Base-by-base conservation (phyloP, 1,139 yeast genomes). In the Magnusiomyces suaveolens region DNA sequence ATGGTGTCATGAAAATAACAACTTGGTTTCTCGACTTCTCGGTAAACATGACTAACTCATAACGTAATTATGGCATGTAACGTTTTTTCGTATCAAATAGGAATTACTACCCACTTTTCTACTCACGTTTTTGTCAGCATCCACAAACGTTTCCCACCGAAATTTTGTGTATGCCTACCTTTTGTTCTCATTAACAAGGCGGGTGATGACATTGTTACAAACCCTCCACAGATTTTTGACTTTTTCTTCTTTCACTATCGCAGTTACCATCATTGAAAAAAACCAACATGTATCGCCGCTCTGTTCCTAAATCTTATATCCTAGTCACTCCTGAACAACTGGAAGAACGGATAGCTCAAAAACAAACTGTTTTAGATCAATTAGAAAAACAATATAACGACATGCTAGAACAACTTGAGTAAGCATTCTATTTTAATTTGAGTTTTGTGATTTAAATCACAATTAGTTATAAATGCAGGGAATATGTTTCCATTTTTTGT, bases 271-370 rank as follows among this genome's bases (percentile, higher is more conserved):
- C 36, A 32, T 14, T 14, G 12, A 32, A 32, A 32, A 8, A 8
- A 8, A 8, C 36, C 41, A 38, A 12, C 18, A 41, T 41, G 44
- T 41, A 41, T 21, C 44, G 44, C 6, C 44, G 44, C 16, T 21
- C 44, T 18, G 10, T 20, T 6, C 44, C 44, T 6, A 41, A 41
- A 41, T 21, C 23, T 24, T 21, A 18, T 20, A 36, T 36, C 18
- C 41, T 36, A 14, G 44, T 41, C 44, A 48, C 51, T 12, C 33
- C 46, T 2, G 51, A 48, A 16, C 33, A 48, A 33, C 20, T 48
- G n/a, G 51, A 48, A 39, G 23, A 48, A 16, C 51, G 32, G n/a
- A 48, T 48, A n/a, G 33, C 26, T 8, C 36, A 39, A 24, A 48
- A 48, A 26, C 33, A 24, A 23, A 36, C 8, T 24, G 2, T 14